Conservation (phyloP, 2,329 filamentous ascomycete species). For the Cladosporium sp. region DNA sequence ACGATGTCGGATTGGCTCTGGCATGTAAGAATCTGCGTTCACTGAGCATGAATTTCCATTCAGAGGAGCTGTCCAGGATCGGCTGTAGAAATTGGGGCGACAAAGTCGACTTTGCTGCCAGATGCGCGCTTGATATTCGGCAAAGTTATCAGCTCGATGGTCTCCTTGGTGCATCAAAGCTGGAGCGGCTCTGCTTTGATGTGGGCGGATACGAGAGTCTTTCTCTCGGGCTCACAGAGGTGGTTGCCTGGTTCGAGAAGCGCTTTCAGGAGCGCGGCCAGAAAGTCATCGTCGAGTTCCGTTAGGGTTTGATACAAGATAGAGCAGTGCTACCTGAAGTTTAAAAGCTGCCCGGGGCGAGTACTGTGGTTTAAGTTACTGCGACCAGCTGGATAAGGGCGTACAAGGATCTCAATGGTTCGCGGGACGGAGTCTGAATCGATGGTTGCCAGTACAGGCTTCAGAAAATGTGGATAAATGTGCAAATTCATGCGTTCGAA, state of each 20-base stretch:
- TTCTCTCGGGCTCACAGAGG: not conserved
- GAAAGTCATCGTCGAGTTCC: not conserved
- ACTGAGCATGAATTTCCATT: slow-evolving; percentile 6
- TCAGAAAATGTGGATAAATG: no score
- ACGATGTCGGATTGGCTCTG: slow-evolving; percentile 16
- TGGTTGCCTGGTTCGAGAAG: not conserved
- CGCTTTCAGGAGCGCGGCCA: not conserved
- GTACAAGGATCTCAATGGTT: no score
- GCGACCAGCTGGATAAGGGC: no score
- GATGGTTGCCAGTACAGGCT: no score
- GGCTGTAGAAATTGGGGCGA: not conserved
- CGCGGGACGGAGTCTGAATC: no score
- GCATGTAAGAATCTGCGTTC: slow-evolving; percentile 15
- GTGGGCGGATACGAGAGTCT: not conserved
- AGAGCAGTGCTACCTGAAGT: no score
- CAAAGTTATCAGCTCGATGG: not conserved
- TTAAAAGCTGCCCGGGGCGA: no score
- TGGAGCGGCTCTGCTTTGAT: not conserved
- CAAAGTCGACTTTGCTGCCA: not conserved
- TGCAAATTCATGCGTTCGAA: no score
- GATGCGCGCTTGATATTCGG: not conserved
- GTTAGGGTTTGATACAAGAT: not conserved
- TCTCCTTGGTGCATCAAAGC: not conserved
- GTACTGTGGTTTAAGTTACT: no score
- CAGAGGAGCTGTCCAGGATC: not conserved